Evolutionary conservation across 2,329 filamentous ascomycete species (phyloP).

Genomic region (Talaromyces sp.): DNA sequence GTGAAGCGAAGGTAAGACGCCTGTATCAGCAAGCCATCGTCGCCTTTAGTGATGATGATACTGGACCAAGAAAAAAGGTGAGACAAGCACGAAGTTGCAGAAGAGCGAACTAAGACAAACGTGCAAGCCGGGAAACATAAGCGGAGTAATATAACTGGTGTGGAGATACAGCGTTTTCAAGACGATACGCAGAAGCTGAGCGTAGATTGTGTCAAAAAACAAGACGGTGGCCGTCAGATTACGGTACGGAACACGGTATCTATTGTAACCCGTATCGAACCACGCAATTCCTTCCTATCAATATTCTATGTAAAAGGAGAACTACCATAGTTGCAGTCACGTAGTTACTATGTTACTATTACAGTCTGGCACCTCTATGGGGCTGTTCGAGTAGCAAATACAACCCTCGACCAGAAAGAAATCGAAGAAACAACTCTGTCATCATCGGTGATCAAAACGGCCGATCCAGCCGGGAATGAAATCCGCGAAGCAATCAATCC

Average conservation of each 20-base stretch:
- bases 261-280: background rate
- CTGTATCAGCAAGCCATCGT: slow-evolving; percentile 1
- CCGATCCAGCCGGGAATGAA: background rate
- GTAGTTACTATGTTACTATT: no score
- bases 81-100: background rate
- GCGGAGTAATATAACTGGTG: background rate
- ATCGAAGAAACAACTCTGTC: background rate
- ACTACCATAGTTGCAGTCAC: no score
- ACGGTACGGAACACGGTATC: background rate
- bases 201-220: background rate
- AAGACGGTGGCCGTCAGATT: background rate
- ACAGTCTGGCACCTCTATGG: background rate
- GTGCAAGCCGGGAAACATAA: background rate
- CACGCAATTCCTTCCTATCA: background rate
- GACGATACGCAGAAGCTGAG: background rate
- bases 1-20: background rate
- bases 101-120: background rate
- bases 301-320: no score
- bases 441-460: background rate
- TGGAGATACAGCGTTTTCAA: background rate
- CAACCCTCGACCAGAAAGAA: background rate
- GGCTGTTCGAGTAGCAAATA: background rate
- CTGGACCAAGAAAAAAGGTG: background rate
- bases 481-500: background rate
- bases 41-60: background rate